Evolutionary conservation across 306 rosid species (phyloP), one percentile per base, ranked within the genome.

Genomic region (Vigna radiata): DNA sequence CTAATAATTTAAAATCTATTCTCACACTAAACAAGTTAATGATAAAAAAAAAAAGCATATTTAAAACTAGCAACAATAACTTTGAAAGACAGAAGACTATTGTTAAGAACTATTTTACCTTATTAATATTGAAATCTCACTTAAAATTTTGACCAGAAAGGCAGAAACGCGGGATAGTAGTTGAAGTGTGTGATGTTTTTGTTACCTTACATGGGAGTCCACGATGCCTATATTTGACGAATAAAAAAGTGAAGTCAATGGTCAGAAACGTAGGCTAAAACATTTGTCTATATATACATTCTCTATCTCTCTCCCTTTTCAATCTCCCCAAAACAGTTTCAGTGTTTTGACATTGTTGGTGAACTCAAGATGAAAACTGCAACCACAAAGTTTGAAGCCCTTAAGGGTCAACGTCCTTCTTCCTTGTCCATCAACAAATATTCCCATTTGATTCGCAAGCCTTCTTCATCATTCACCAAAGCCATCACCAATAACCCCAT

Each of bases 201-300:
- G 21, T 18, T 36, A 6, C 5, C 9, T 33, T 17, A 33, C 31
- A 3, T 29, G 4, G 3, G 12, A 47, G 17, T 47, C 52, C 2
- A 47, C 46, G 2, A 47, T 4, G 13, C 46, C 16, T 5, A 16
- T 47, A 3, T 43, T 16, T 17, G 49, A 33, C 4, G 5, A 47
- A 14, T 6, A 50, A 41, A 25, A n/a, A 75, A 76, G 18, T 41
- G 25, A 41, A 75, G 90, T 89, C 89, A 87, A 89, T 79, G 85
- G 93, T 89, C 93, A 81, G 82, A 89, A 85, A 76, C 29, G 90
- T 78, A 83, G 90, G 90, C 93, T 79, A 14, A 15, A 19, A 63
- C 41, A 10, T 16, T 60, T 39, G 2, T 18, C 3, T 70, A 9
- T 41, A 43, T 77, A 36, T 54, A 27, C 64, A 68, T 13, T 12